Evolutionary conservation across 2,329 filamentous ascomycete species (phyloP), one percentile per base, ranked within the genome.

Genomic region (Dactylellina haptotyla): DNA sequence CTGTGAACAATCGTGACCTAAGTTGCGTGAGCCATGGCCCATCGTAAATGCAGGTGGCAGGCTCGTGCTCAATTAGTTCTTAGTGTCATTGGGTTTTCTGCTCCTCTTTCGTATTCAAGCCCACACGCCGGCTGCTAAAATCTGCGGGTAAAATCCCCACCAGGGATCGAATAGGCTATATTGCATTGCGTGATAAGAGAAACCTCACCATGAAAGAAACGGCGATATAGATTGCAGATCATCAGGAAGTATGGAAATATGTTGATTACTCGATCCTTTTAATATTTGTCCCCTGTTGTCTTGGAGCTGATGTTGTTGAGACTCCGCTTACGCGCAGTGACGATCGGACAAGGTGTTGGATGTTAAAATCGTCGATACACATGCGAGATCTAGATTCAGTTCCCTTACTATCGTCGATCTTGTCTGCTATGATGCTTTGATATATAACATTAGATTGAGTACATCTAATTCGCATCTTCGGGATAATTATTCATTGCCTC

Each of bases 121-220:
- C 53, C 63, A 59, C 45, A 53, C n/a, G 37, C 63, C 63, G 54
- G 46, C 64, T 58, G 54, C 64, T 69, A 69, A 67, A 67, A 61
- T 54, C 28, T 58, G 51, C 64, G 64, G 64, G 48, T 69, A 69
- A 69, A 69, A 53, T 61, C 46, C 18, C 53, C 32, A 50, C 53
- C 63, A 41, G 20, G 45, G 37, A 23, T 45, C 57, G 51, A 59
- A 67, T 67, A 67, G 63, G 54, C 64, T 69, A 69, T 69, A 69
- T 69, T 56, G 18, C 46, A 62, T 59, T 48, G 48, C 64, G 64
- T 56, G 56, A 69, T 67, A 51, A 57, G 46, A 23, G 25, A 34
- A 45, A 37, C 53, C 30, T 32, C 53, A 43, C 20, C 20, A 51
- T 20, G 32, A 41, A 25, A 30, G 28, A 53, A 58, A 66, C 53